Base-by-base conservation (phyloP, 2,329 filamentous ascomycete species). In the Epichloe festucae region DNA sequence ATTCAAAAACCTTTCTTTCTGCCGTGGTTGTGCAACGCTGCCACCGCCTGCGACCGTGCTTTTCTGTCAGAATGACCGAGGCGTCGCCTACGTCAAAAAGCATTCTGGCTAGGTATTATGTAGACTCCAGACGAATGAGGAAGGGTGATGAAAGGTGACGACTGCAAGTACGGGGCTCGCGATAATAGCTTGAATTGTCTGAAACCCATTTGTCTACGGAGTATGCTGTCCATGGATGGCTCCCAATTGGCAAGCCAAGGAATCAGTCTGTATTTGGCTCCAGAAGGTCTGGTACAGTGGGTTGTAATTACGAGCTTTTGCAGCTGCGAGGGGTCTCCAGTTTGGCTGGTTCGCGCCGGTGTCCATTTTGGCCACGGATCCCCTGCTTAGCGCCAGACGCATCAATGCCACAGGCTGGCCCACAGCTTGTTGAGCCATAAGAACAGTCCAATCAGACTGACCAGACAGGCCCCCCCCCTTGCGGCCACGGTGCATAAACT, bases 381-480 rank as follows among this genome's bases (percentile, higher is more conserved):
- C 52, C 48, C 35, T 40, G 34, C 35, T 50, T 51, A 65, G 63
- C 62, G 62, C 55, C 58, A 54, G 53, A 53, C 56, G 53, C 59
- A 50, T 62, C 60, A 62, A 65, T 65, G 60, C 60, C 57, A 61
- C 23, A 27, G 23, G 23, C 23, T 27, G 23, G 23, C 23, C 23
- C 23, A 27, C 55, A 52, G 53, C 31, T 31, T 31, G 31, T 31
- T 31, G 31, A 31, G 31, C 50, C 46, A 58, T 49, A 47, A 47
- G 11, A 49, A 52, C 51, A 38, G 56, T 51, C 63, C 63, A 66
- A 66, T 66, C 56, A 58, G 40, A 51, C 50, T 44, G 53, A 47
- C 49, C 34, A 47, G 44, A 34, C 53, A 48, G 31, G 23, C 55
- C 50, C 53, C 55, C 55, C 50, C 53, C 55, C 44, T 53, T 42